These are phyloP conservation scores for Cydonia oblonga DNA, from an alignment of 331 rosid species.

Conservation along the genomic window DNA sequence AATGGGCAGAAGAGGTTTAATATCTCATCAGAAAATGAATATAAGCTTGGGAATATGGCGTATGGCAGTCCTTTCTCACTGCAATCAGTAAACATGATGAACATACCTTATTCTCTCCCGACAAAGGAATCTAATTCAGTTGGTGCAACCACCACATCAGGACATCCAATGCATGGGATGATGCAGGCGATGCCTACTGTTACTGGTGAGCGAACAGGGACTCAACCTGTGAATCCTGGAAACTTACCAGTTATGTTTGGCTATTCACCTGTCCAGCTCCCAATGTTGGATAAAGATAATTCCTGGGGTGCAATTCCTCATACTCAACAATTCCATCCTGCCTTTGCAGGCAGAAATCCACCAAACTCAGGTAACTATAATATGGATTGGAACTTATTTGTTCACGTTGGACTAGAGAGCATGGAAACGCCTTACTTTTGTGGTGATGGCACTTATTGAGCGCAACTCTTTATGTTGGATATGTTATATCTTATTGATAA, in stretches of 20 bases:
- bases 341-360: slow-evolving; percentile 51
- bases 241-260: slow-evolving; percentile 69
- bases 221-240: slow-evolving; percentile 42
- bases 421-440: background rate
- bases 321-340: slow-evolving; percentile 61
- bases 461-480: background rate
- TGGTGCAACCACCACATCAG: slow-evolving; percentile 28
- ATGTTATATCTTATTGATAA: background rate
- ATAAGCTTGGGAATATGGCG: slow-evolving; percentile 42
- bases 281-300: slow-evolving; percentile 67
- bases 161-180: slow-evolving; percentile 44
- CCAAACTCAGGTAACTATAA: slow-evolving; percentile 54
- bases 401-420: background rate
- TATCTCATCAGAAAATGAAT: slow-evolving; percentile 51
- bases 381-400: slow-evolving; percentile 1
- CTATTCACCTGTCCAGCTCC: slow-evolving; percentile 67
- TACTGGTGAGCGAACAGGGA: slow-evolving; percentile 42
- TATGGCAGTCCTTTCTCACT: slow-evolving; percentile 41
- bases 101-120: slow-evolving; percentile 36
- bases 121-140: slow-evolving; percentile 44
- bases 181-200: slow-evolving; percentile 53
- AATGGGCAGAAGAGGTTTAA: slow-evolving; percentile 59
- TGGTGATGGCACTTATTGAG: background rate
- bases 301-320: slow-evolving; percentile 67
- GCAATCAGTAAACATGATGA: slow-evolving; percentile 53